Base-by-base conservation (phyloP, 2,329 filamentous ascomycete genomes). In the Fusarium stilboides region DNA sequence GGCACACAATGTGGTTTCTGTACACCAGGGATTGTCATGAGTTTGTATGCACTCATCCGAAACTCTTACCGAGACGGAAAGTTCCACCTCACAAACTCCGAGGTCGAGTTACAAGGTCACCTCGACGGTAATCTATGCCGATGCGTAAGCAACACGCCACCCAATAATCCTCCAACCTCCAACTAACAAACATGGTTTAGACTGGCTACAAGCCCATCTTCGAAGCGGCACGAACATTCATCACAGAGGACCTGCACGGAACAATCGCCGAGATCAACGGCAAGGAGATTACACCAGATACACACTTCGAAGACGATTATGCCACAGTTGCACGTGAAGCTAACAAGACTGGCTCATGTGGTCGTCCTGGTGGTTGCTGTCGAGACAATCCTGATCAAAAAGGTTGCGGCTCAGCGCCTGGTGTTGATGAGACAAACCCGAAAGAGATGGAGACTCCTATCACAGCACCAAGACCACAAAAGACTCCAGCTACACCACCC, bases 181-280 rank as follows among this genome's bases (percentile, higher is more conserved):
- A 9, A 9, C 31, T 55, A 5, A 55, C 13, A 28, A 9, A 2
- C 1, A 7, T 14, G 13, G 14, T 14, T 13, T 20, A 55, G 52
- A 55, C 52, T 1, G 52, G 52, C 17, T 55, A 55, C n/a, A 55
- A 55, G 10, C 52, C 52, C n/a, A 55, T 55, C 2, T 55, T 55
- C 14, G 52, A 55, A 37, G 52, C 52, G 6, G 52, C 52, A 28
- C 22, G 52, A 50, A 55, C 52, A 2, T 55, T 55, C 5, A 55
- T 50, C 12, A 55, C 52, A 28, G 42, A 50, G 14, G 52, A 55
- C 15, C 52, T 55, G n/a, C 49, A 55, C 31, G 52, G 43, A n/a
- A 37, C 43, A 2, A 34, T 55, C 7, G 52, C 43, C 6, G 52
- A 55, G 42, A 28, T 55, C 14, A 55, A 37, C 6, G n/a, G 22